Evolutionary conservation across 2,329 filamentous ascomycete genomes (phyloP), one percentile per base, ranked within the genome.

Genomic region (Hymenoscyphus infarciens): DNA sequence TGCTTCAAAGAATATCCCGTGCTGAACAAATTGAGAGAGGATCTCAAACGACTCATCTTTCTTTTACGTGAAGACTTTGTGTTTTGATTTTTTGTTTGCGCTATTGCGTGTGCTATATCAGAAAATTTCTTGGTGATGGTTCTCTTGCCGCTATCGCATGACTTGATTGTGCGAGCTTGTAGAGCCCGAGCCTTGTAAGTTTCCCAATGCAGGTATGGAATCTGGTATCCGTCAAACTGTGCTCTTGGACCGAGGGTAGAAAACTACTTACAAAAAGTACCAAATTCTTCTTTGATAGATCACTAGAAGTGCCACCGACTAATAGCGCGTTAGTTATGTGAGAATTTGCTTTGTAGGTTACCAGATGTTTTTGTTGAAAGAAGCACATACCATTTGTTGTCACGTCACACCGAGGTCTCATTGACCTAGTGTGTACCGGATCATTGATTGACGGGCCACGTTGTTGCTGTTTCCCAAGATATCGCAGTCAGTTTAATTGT

Each of bases 191-290:
- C 33, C 57, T 31, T 61, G 27, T 65, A 61, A 5, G 66, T 69
- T 61, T 68, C 66, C 67, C 67, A 69, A 29, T 68, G 66, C 13
- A 69, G 59, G 53, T 68, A 68, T 8, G 67, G 67, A 54, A 69
- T 57, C 67, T 68, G 15, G 7, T 54, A 54, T n/a, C 6, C 15
- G 29, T 54, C 13, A 54, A 7, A 49, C 10, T 22, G 19, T 49
- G 7, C 6, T 19, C 42, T 22, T 49, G 3, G n/a, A 19, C 10
- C 19, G 7, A 22, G 11, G 19, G 7, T 49, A 22, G n/a, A 11
- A 54, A 27, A 16, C n/a, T 29, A 27, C 52, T 22, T 31, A 54
- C 25, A 16, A 54, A 54, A 4, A 54, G 29, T 13, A 54, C 52
- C 16, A 31, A 29, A 31, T 54, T 54, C 16, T 54, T 54, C 15